These are phyloP conservation scores for Westerdykella sp. DNA, from an alignment of 2,329 filamentous ascomycete genomes.

Conservation along the genomic window DNA sequence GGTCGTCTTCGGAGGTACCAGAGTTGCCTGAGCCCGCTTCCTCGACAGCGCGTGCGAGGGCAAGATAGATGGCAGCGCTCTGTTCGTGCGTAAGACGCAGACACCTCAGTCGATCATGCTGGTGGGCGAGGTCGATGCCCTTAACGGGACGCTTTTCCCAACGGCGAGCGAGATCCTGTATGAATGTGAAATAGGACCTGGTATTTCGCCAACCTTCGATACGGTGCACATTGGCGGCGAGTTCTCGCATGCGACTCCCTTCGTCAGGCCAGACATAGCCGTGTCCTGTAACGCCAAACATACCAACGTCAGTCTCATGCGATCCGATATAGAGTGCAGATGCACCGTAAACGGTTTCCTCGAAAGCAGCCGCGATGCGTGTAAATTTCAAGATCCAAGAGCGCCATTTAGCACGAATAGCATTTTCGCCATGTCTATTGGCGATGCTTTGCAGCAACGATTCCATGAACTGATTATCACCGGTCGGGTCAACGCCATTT, in stretches of 20 bases:
- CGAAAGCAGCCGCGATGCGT: constrained; percentile 84
- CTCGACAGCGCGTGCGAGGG: constrained; percentile 67
- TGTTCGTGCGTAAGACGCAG: constrained; percentile 71
- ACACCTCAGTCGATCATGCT: constrained; percentile 83
- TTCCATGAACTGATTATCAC: constrained; percentile 83
- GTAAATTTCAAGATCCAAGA: constrained; percentile 94
- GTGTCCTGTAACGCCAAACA: constrained; percentile 64
- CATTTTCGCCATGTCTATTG: constrained; percentile 76
- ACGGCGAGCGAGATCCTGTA: constrained; percentile 51
- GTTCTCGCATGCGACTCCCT: constrained; percentile 69
- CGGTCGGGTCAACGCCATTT: constrained; percentile 60
- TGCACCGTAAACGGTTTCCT: constrained; percentile 90
- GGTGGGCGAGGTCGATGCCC: constrained; percentile 80
- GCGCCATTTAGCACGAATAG: constrained; percentile 85
- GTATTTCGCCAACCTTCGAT: constrained; percentile 98
- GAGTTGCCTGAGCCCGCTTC: constrained; percentile 23
- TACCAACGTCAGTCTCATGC: constrained; percentile 51
- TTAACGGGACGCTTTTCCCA: constrained; percentile 56
- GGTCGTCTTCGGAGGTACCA: constrained; percentile 14
- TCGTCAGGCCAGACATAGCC: constrained; percentile 95
- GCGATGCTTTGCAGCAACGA: constrained; percentile 77
- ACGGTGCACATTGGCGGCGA: constrained; percentile 83
- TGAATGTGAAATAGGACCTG: constrained; percentile 89
- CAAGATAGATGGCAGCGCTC: constrained; percentile 77
- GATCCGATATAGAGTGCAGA: constrained; percentile 81